Evolutionary conservation across 331 rosid species (phyloP), one percentile per base, ranked within the genome.

Genomic region (Malus hybrid): DNA sequence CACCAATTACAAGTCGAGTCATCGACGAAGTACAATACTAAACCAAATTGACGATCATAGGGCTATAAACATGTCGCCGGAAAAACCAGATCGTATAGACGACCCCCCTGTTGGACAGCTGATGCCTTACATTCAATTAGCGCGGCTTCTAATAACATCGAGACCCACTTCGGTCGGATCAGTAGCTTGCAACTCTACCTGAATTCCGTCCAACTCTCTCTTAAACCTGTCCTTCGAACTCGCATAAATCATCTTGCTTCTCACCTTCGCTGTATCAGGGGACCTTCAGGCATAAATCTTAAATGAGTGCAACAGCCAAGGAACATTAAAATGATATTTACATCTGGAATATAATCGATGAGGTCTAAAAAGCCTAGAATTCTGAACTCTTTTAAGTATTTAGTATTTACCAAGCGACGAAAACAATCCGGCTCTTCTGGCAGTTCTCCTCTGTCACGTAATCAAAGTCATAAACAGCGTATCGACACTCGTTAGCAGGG

Each of bases 191-290:
- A 83, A 83, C 82, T 83, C 87, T 6, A 83, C 39, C 87, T 83
- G 87, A 73, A 83, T 80, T 29, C 87, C 87, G 33, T 83, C 87
- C 84, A 83, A 74, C 71, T 83, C 87, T 50, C 87, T 83, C 84
- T 83, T 83, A 39, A 83, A 83, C 87, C 84, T 69, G 82, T 83
- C 87, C 80, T 83, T 83, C 0, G 84, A 83, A 77, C 87, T 83
- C 2, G 87, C 87, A 15, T 83, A 83, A 33, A 83, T 83, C 87
- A 83, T 83, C 80, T 80, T 83, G 87, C 80, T 80, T 77, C 87
- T 83, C 80, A 83, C 87, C 82, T 64, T 80, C 28, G 84, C 34
- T 20, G 81, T 73, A 24, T 80, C 87, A n/a, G 87, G 84, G 27
- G 82, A 83, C 87, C 87, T 83, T 78, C 65, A 67, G 10, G 15